phyloP scores from a whole-genome alignment of 2,329 filamentous ascomycete species.

The Lachnellula arida region DNA sequence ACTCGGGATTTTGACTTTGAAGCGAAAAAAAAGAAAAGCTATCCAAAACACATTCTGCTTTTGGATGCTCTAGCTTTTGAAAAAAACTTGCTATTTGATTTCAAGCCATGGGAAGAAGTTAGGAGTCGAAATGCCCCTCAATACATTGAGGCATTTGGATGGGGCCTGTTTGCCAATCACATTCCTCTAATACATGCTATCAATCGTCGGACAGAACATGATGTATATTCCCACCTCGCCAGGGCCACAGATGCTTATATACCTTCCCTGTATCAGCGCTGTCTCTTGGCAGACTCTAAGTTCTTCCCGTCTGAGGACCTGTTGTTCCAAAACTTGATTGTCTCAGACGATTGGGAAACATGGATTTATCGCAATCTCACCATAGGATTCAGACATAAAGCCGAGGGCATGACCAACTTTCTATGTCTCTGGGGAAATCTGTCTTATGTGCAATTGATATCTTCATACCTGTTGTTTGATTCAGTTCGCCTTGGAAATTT shows the following conservation, averaged over 20 bases:
- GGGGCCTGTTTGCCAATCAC: not conserved
- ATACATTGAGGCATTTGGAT: not conserved
- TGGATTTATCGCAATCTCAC: not conserved
- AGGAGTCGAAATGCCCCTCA: not conserved
- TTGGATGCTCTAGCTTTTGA: not conserved
- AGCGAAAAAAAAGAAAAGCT: not conserved
- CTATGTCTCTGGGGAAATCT: not conserved
- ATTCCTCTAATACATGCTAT: not conserved
- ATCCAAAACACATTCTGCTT: not conserved
- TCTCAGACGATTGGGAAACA: not conserved
- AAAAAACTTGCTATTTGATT: not conserved
- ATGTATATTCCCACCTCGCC: not conserved
- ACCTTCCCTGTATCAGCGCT: not conserved
- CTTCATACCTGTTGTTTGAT: not conserved
- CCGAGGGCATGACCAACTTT: not conserved
- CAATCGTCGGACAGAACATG: not conserved
- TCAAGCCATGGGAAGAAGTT: not conserved
- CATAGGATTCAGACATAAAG: not conserved
- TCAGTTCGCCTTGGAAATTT: not conserved
- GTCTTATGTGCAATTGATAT: not conserved
- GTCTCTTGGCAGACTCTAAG: not conserved
- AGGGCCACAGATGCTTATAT: not conserved
- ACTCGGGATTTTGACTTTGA: not conserved
- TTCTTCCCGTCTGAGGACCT: not conserved
- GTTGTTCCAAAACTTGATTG: not conserved